Conservation (phyloP, 2,329 filamentous ascomycete species). For the Blumeria hordei region DNA sequence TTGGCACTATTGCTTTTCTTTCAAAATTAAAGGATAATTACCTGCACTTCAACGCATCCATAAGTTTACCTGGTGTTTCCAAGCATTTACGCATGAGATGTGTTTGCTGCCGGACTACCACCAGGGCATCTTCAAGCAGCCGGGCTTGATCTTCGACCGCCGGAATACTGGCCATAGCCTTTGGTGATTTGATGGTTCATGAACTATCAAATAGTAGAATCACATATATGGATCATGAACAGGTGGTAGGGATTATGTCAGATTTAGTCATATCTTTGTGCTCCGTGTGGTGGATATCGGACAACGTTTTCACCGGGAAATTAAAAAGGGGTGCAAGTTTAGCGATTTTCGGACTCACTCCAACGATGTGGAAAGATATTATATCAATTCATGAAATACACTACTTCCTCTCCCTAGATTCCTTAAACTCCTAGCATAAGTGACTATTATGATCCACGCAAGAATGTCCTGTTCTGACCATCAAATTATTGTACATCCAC, state of each 20-base stretch:
- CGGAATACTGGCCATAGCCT: slow-evolving; percentile 27
- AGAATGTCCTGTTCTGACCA: no score
- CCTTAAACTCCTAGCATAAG: no score
- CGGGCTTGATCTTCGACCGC: slow-evolving; percentile 63
- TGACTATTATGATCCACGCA: no score
- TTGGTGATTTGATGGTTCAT: slow-evolving; percentile 6
- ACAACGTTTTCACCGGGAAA: no score
- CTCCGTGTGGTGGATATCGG: background rate
- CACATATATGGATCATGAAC: slow-evolving; percentile 6
- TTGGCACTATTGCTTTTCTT: no score
- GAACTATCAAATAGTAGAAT: slow-evolving; percentile 3
- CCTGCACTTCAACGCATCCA: slow-evolving; percentile 99
- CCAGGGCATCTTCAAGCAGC: slow-evolving; percentile 88
- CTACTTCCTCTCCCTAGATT: no score
- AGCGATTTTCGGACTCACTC: no score
- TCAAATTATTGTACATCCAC: no score
- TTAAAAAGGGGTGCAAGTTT: no score
- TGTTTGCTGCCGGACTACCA: slow-evolving; percentile 91
- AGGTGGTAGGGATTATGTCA: slow-evolving; percentile 10
- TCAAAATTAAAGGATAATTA: slow-evolving; percentile 18
- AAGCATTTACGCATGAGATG: slow-evolving; percentile 93
- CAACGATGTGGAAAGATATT: no score
- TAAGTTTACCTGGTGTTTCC: slow-evolving; percentile 91
- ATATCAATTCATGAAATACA: no score
- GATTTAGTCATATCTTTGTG: slow-evolving; percentile 3